Conservation (phyloP, 257 asterid species). For the Datura wrightii region DNA sequence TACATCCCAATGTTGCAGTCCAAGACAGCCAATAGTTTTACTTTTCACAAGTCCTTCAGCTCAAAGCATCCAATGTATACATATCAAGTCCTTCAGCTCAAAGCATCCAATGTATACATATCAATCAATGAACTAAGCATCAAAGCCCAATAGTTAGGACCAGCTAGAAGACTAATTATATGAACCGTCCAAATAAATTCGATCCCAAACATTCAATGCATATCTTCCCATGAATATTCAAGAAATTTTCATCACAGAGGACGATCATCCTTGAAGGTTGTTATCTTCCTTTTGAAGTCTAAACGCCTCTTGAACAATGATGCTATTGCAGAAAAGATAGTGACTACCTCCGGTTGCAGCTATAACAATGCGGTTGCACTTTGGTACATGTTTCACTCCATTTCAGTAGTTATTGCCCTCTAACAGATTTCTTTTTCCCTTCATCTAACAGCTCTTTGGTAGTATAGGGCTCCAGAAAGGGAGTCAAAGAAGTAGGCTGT, state of each 20-base stretch:
- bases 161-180: neutral
- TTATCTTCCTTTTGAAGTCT: neutral
- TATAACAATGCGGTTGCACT: neutral
- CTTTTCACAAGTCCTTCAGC: neutral
- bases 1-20: neutral
- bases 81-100: neutral
- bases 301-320: neutral
- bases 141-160: neutral
- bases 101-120: neutral
- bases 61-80: neutral
- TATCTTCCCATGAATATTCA: neutral
- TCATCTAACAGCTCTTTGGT: neutral
- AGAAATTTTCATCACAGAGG: neutral
- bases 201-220: neutral
- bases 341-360: neutral
- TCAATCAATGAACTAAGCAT: neutral
- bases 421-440: neutral
- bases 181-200: neutral
- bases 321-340: neutral
- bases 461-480: neutral
- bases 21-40: neutral
- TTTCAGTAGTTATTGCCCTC: neutral
- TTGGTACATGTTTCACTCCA: neutral
- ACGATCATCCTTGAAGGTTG: neutral
- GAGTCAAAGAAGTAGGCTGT: neutral